Evolutionary conservation across 2,329 filamentous ascomycete genomes (phyloP).

Genomic region (Fusarium keratoplasticum): DNA sequence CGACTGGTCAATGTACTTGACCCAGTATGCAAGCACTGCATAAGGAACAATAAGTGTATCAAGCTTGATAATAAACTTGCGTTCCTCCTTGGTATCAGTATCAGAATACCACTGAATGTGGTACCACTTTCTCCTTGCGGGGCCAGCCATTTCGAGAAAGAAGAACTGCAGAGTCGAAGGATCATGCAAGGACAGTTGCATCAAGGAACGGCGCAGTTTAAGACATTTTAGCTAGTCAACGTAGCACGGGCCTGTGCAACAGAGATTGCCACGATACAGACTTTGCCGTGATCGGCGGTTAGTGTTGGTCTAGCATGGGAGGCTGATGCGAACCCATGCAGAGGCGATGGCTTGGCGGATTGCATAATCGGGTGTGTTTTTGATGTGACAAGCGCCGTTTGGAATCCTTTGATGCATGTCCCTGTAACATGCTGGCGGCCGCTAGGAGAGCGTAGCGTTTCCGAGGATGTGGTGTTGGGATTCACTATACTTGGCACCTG

Average conservation of each 20-base stretch:
- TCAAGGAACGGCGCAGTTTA: conserved; percentile 8
- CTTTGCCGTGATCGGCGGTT: not conserved
- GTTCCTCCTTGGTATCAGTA: conserved; percentile 18
- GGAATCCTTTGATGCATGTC: not conserved
- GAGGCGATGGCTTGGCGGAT: not conserved
- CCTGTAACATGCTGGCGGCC: not conserved
- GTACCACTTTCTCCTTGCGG: conserved; percentile 24
- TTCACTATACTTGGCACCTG: not conserved
- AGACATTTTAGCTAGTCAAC: not conserved
- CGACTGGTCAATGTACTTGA: conserved; percentile 44
- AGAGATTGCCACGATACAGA: not conserved
- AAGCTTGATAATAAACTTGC: conserved; percentile 52
- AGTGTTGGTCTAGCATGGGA: not conserved
- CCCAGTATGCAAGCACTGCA: conserved; percentile 41
- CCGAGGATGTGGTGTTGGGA: not conserved
- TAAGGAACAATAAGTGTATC: conserved; percentile 63
- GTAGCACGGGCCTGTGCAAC: not conserved
- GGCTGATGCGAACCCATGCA: not conserved
- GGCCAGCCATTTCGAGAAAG: conserved; percentile 7
- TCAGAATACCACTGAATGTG: conserved; percentile 23
- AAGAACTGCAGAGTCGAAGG: not conserved
- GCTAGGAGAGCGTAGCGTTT: not conserved
- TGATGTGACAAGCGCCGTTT: not conserved
- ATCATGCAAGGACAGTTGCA: not conserved
- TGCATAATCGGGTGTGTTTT: not conserved